phyloP scores from a whole-genome alignment of 1,284 basidiomycete species.

The Cutaneotrichosporon curvatum region DNA sequence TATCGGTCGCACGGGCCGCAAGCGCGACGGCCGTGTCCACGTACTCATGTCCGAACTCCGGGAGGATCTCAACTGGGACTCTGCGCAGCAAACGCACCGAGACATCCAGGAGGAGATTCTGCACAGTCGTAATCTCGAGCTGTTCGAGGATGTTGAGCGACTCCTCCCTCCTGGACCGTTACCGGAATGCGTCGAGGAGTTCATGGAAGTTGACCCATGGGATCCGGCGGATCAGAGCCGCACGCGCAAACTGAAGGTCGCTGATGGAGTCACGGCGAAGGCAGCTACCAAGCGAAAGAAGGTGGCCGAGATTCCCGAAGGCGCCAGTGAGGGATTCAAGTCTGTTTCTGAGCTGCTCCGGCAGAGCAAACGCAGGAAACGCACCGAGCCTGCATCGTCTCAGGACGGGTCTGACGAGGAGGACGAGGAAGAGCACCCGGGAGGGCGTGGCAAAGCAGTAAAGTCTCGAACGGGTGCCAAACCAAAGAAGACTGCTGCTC shows the following conservation, averaged over 20 bases:
- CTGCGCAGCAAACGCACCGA: slow-evolving; percentile 78
- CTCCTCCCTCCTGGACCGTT: slow-evolving; percentile 71
- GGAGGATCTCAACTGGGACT: slow-evolving; percentile 86
- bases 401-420: neutral
- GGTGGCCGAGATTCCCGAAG: slow-evolving; percentile 40
- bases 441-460: slow-evolving; percentile 4
- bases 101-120: slow-evolving; percentile 85
- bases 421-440: slow-evolving; percentile 12
- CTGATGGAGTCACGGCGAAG: slow-evolving; percentile 10
- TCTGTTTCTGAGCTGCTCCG: slow-evolving; percentile 36
- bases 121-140: slow-evolving; percentile 75
- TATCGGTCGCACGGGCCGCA: slow-evolving; percentile 89
- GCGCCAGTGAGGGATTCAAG: slow-evolving; percentile 34
- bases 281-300: slow-evolving; percentile 15
- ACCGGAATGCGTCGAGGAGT: slow-evolving; percentile 70
- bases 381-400: slow-evolving; percentile 8
- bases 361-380: slow-evolving; percentile 14
- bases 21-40: slow-evolving; percentile 81
- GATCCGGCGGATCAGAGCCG: slow-evolving; percentile 34
- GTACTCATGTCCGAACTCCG: slow-evolving; percentile 86
- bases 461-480: neutral
- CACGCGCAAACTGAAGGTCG: slow-evolving; percentile 18
- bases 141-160: slow-evolving; percentile 84
- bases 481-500: too few relatives aligned
- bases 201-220: slow-evolving; percentile 53